Evolutionary conservation across 441 rosid species (phyloP).

Genomic region (Monsonia emarginata): DNA sequence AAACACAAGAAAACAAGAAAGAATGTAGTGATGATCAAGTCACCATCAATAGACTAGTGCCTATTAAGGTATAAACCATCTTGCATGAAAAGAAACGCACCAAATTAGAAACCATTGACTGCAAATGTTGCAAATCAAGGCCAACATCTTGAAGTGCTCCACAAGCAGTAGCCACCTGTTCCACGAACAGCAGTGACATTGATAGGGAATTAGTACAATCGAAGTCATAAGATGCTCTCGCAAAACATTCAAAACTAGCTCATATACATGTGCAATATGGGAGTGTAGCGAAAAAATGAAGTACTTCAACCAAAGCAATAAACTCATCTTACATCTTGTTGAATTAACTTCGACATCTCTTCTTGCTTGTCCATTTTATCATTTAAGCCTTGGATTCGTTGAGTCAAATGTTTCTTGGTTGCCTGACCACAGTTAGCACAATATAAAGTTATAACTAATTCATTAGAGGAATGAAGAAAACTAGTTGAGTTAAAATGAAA

Average conservation of each 20-base stretch:
- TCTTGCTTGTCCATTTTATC: constrained; percentile 76
- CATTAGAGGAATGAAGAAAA: not conserved
- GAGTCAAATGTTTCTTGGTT: constrained; percentile 76
- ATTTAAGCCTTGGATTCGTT: constrained; percentile 61
- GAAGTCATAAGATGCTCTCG: not conserved
- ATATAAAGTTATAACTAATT: not conserved
- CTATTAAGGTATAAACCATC: not conserved
- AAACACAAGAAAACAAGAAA: not conserved
- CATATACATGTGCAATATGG: no score
- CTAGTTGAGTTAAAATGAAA: not conserved
- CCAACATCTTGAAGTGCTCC: constrained; percentile 54
- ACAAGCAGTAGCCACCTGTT: constrained; percentile 60
- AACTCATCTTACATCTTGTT: constrained; percentile 44
- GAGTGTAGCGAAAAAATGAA: no score
- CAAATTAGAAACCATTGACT: constrained; percentile 48
- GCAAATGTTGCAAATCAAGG: constrained; percentile 52
- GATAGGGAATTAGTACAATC: not conserved
- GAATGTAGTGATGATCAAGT: not conserved
- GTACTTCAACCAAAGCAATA: not conserved
- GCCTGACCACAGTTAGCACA: constrained; percentile 35
- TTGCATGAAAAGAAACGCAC: constrained; percentile 36
- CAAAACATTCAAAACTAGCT: no score
- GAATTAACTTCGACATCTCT: constrained; percentile 62
- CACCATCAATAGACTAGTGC: not conserved
- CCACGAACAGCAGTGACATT: constrained; percentile 15